Evolutionary conservation across 768 basidiomycete species (phyloP), one percentile per base, ranked within the genome.

Genomic region (Lanmaoa rubissima): DNA sequence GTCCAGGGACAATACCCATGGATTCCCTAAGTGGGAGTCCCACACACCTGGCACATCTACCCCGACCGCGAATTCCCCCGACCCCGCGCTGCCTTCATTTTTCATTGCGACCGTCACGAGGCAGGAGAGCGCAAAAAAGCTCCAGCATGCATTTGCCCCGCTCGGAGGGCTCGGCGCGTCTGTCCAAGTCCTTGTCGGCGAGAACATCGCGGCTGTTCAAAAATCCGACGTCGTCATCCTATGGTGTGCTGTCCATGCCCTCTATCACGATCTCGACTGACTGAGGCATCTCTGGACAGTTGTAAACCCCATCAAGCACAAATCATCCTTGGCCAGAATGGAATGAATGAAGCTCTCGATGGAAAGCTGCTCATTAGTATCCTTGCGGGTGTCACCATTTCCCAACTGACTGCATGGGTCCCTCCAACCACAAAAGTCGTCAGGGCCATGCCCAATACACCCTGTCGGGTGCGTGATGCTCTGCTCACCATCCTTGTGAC

Each of bases 401-500:
- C 77, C 35, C 95, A 98, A 71, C 76, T 98, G 38, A 74, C 78
- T 44, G 79, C 73, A 6, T 90, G 88, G 89, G 90, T 94, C 34
- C 76, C 77, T 26, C 79, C 87, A 3, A 79, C 78, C n/a, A 93
- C 92, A 42, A 86, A 83, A 63, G 89, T 98, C 57, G 86, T 98
- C 57, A 87, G 97, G 54, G 92, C 94, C 12, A 99, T 99, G 97
- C 95, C 97, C 61, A 99, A 99, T 69, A 98, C 96, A 2, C 94
- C 97, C 19, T 93, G 91, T 77, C 92, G 92, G 73, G 96, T 94
- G 58, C 56, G 82, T 62, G 43, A 19, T 31, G 38, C n/a, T 11
- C 8, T 31, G 4, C 2, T 51, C 10, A 3, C n/a, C 39, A 19
- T 38, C 43, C 14, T n/a, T 32, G 28, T 38, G 11, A 38, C 31